Conservation (phyloP, 2,329 filamentous ascomycete species). For the Clonostachys byssicola region DNA sequence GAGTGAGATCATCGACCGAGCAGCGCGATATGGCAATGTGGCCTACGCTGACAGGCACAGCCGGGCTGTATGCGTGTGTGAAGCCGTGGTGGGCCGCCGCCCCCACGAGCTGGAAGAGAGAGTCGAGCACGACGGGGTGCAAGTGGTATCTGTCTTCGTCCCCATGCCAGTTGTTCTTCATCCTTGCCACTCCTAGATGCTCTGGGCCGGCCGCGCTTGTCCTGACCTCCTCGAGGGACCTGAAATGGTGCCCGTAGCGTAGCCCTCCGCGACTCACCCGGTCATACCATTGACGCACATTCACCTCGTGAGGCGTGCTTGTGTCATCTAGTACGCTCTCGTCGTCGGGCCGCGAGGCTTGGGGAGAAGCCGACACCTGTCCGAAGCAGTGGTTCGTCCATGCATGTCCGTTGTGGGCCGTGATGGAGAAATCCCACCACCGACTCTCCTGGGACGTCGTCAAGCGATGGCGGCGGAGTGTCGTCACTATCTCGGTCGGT, state of each 20-base stretch:
- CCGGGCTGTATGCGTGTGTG: too few species aligned
- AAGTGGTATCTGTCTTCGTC: slow-evolving; percentile 16
- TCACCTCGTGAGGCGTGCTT: too few species aligned
- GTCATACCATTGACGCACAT: not conserved
- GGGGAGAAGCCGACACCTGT: too few species aligned
- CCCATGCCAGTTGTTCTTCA: too few species aligned
- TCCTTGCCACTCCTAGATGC: too few species aligned
- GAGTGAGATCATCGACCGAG: too few species aligned
- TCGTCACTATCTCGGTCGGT: slow-evolving; percentile 21
- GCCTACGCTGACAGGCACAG: too few species aligned
- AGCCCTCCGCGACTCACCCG: not conserved
- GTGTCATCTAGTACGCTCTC: too few species aligned
- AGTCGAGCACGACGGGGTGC: slow-evolving; percentile 54
- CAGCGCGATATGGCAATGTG: too few species aligned
- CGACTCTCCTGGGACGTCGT: slow-evolving; percentile 9
- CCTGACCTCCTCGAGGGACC: not conserved
- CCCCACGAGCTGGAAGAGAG: slow-evolving; percentile 39
- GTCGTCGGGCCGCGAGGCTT: too few species aligned
- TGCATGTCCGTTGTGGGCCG: slow-evolving; percentile 8
- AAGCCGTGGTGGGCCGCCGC: too few species aligned
- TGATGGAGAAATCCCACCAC: slow-evolving; percentile 24
- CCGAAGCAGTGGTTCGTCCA: slow-evolving; percentile 14
- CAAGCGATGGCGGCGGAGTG: slow-evolving; percentile 8
- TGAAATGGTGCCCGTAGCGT: not conserved
- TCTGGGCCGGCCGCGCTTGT: too few species aligned